Conservation (phyloP, 768 basidiomycete species). For the Suillus bovinus region DNA sequence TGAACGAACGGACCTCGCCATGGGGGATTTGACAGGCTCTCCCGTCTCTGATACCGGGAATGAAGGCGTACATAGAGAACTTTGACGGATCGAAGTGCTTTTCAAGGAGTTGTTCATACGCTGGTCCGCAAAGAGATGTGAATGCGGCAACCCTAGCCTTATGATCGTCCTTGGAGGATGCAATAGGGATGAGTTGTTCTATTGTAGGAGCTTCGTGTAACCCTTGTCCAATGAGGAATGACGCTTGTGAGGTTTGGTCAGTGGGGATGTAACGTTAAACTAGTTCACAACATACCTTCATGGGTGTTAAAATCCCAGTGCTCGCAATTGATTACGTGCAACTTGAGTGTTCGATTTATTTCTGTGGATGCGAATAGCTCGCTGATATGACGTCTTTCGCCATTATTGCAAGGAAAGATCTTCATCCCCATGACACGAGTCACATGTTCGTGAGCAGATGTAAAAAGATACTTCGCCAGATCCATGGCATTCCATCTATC, state of each 20-base stretch:
- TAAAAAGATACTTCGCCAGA: background rate
- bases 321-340: background rate
- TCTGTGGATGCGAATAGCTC: conserved; percentile 1
- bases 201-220: background rate
- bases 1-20: background rate
- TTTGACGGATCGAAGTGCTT: conserved; percentile 36
- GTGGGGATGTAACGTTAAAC: background rate
- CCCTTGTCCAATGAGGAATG: background rate
- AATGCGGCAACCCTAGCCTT: conserved; percentile 56
- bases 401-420: background rate
- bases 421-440: background rate
- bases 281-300: background rate
- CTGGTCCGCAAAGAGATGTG: conserved; percentile 43
- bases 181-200: background rate
- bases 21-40: background rate
- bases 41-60: conserved; percentile 52
- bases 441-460: background rate
- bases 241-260: background rate
- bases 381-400: background rate
- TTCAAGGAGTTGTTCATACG: background rate
- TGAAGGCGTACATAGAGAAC: conserved; percentile 61
- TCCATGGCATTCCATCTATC: background rate
- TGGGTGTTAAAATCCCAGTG: background rate
- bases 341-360: background rate
- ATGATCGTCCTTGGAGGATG: conserved; percentile 27